Conservation (phyloP, 768 basidiomycete species). For the Tricholoma flavovirens region DNA sequence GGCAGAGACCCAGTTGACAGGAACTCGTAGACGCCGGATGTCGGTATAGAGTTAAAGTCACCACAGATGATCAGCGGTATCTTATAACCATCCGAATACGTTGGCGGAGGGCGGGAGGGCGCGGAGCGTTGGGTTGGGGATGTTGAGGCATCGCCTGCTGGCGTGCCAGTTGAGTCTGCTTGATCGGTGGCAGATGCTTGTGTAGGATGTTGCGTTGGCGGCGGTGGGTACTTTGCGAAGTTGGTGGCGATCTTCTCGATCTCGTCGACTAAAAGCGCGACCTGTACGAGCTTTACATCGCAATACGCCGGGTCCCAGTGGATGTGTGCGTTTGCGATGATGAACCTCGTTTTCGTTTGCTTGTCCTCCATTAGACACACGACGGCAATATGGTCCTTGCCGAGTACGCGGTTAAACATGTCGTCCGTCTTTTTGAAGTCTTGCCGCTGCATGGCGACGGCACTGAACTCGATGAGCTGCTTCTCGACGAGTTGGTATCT, state of each 20-base stretch:
- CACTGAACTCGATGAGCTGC: constrained; percentile 88
- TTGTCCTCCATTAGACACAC: constrained; percentile 83
- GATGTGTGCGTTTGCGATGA: constrained; percentile 88
- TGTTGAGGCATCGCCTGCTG: constrained; percentile 8
- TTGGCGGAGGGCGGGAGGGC: constrained; percentile 49
- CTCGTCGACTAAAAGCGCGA: constrained; percentile 89
- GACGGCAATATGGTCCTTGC: constrained; percentile 90
- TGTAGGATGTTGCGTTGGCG: constrained; percentile 32
- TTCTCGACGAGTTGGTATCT: constrained; percentile 94
- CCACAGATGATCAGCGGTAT: constrained; percentile 90
- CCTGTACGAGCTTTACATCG: constrained; percentile 97
- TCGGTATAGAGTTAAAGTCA: constrained; percentile 91
- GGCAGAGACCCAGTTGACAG: constrained; percentile 65
- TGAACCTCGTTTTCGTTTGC: constrained; percentile 78
- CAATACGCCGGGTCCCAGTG: constrained; percentile 89
- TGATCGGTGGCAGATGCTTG: constrained; percentile 17
- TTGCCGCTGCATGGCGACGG: constrained; percentile 85
- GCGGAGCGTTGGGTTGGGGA: constrained; percentile 13
- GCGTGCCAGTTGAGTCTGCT: constrained; percentile 14
- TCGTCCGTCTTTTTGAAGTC: constrained; percentile 98
- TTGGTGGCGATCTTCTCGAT: constrained; percentile 81
- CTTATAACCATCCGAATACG: constrained; percentile 78
- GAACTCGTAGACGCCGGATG: constrained; percentile 90
- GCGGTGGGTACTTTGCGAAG: constrained; percentile 79
- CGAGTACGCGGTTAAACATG: constrained; percentile 98